Evolutionary conservation across 257 asterid species (phyloP), one percentile per base, ranked within the genome.

Genomic region (Solanum corneliomulleri): DNA sequence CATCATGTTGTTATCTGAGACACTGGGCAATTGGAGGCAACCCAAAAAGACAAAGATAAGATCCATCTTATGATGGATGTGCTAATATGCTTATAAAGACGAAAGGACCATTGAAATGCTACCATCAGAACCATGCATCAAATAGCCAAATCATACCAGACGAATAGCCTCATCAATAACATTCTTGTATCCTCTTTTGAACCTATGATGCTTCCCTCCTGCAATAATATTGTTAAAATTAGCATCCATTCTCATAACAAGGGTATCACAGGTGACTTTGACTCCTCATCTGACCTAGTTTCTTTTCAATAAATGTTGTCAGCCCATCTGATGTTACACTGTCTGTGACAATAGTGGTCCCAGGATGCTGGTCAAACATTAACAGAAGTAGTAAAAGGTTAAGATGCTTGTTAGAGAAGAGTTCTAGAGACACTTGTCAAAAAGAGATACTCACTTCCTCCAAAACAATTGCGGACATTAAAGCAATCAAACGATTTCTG

Each of bases 181-280:
- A 93, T 97, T 97, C 91, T 96, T 97, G 97, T 97, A 97, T 89
- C 99, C 99, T 92, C 99, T 95, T 93, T 94, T 96, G 94, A 96
- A 97, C 75, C 99, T 93, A 58, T 92, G 99, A 91, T 96, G 99
- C 82, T 88, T 97, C 87, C 99, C 99, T 86, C 99, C 99, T 97
- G 94, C 27, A 49, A 58, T 83, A 89, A 70, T 56, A 86, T 70
- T 37, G 88, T 86, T 18, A 87, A 86, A 62, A 35, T 86, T 71
- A 70, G 70, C 71, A 85, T 45, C 68, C 29, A 81, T 80, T 29
- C 69, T 49, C 45, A 31, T 31, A 60, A 80, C 90, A 52, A 91
- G 87, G 68, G 84, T 64, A 86, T 82, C 86, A 87, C 77, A 75
- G 39, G 45, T 37, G 76, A 62, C 11, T 72, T 86, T 52, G 86